phyloP scores from a whole-genome alignment of 345 rosid species.

The Reutealis trisperma region DNA sequence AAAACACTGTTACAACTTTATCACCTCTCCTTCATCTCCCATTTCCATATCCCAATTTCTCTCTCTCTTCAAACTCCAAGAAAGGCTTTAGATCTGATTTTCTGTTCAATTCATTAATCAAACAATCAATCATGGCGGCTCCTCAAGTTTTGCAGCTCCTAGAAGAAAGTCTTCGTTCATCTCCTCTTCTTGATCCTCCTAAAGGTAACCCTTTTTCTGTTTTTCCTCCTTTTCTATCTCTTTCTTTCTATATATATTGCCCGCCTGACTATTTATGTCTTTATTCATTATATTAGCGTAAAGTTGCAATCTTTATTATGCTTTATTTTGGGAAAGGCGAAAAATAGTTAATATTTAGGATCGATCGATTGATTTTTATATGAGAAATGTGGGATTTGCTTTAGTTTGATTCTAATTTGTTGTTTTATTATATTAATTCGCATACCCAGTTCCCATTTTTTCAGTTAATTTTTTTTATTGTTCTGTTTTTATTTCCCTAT shows the following conservation, averaged over 20 bases:
- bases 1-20: no score
- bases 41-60: neutral
- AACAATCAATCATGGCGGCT: slow-evolving; percentile 60
- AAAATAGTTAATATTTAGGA: no score
- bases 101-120: neutral
- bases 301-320: neutral
- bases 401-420: neutral
- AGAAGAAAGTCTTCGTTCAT: slow-evolving; percentile 48
- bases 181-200: slow-evolving; percentile 45
- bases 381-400: neutral
- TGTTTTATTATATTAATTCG: neutral
- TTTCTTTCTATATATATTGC: neutral
- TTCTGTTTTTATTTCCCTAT: neutral
- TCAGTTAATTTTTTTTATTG: neutral
- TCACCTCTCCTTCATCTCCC: neutral
- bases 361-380: neutral
- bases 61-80: neutral
- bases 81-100: neutral
- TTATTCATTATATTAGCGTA: neutral
- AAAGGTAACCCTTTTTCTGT: slow-evolving; percentile 35
- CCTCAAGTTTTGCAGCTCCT: slow-evolving; percentile 58
- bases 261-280: neutral
- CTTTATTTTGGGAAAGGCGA: neutral
- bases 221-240: no score
- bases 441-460: neutral